A percentile compares a stretch with the other conserved stretches of the same genome.
Conservation (phyloP, 768 basidiomycete genomes). For the Tricholomella constricta region DNA sequence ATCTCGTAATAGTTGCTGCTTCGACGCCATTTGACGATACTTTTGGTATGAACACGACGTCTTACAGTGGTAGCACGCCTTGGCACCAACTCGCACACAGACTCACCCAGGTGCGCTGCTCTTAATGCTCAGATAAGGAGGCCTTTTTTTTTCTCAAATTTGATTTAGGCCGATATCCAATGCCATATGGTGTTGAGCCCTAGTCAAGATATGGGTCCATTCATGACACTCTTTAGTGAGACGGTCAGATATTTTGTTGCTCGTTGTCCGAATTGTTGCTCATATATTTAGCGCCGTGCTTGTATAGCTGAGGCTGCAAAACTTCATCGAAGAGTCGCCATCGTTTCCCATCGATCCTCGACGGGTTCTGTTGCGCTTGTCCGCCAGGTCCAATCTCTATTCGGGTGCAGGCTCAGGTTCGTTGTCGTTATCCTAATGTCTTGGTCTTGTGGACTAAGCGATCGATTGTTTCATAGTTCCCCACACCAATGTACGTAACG, state of each 20-base stretch:
- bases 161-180: constrained; percentile 50
- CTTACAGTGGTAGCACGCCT: constrained; percentile 34
- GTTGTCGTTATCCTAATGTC: constrained; percentile 14
- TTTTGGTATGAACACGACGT: constrained; percentile 23
- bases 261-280: neutral
- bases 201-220: constrained; percentile 45
- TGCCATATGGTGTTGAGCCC: constrained; percentile 58
- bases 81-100: constrained; percentile 46
- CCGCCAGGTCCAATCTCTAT: constrained; percentile 33
- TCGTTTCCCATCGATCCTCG: constrained; percentile 43
- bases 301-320: constrained; percentile 41
- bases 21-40: constrained; percentile 41
- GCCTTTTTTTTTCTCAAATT: neutral
- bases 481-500: constrained; percentile 36
- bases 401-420: constrained; percentile 28
- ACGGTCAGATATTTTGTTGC: constrained; percentile 33
- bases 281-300: constrained; percentile 13
- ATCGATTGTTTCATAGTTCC: constrained; percentile 11
- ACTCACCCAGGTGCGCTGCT: constrained; percentile 42
- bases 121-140: constrained; percentile 3
- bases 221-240: constrained; percentile 50
- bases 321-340: constrained; percentile 38
- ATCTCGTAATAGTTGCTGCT: constrained; percentile 58
- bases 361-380: constrained; percentile 43
- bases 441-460: constrained; percentile 1